These are phyloP conservation scores for Zangia roseola DNA, from an alignment of 768 basidiomycete species.

Conservation along the genomic window DNA sequence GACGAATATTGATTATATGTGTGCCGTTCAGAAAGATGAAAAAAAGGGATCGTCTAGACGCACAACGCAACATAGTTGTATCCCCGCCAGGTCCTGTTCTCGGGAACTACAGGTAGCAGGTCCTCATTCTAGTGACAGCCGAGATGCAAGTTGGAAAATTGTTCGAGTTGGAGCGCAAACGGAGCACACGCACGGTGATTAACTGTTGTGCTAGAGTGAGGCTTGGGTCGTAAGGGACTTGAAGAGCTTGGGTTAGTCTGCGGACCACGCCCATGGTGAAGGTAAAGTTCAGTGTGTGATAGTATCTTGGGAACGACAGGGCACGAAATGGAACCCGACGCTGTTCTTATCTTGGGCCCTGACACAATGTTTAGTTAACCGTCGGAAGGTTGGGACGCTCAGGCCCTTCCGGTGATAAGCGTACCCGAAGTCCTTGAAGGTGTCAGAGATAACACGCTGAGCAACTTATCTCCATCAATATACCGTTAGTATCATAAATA, in stretches of 20 bases:
- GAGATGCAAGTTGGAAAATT: conserved; percentile 14
- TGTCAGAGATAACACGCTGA: not conserved
- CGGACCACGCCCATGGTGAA: conserved; percentile 24
- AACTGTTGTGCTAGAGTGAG: conserved; percentile 56
- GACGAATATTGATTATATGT: too few relatives aligned
- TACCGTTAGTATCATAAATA: not conserved
- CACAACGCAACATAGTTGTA: conserved; percentile 70
- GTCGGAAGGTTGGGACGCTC: not conserved
- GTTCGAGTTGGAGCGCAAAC: conserved; percentile 1
- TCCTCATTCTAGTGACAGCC: conserved; percentile 57
- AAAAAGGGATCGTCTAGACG: conserved; percentile 15
- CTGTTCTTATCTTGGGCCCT: conserved; percentile 8
- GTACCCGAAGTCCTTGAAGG: too few relatives aligned
- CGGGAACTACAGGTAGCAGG: conserved; percentile 61
- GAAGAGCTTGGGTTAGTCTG: conserved; percentile 35
- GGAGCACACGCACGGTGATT: conserved; percentile 44
- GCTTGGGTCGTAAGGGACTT: conserved; percentile 53
- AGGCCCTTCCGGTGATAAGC: too few relatives aligned
- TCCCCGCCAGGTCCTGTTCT: conserved; percentile 63
- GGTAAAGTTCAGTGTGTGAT: too few relatives aligned
- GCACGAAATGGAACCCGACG: not conserved
- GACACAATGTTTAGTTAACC: not conserved
- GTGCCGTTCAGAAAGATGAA: not conserved
- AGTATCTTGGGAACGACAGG: not conserved
- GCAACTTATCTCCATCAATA: not conserved